These are phyloP conservation scores for Saturnispora sekii DNA, from an alignment of 805 yeast species.

Conservation along the genomic window DNA sequence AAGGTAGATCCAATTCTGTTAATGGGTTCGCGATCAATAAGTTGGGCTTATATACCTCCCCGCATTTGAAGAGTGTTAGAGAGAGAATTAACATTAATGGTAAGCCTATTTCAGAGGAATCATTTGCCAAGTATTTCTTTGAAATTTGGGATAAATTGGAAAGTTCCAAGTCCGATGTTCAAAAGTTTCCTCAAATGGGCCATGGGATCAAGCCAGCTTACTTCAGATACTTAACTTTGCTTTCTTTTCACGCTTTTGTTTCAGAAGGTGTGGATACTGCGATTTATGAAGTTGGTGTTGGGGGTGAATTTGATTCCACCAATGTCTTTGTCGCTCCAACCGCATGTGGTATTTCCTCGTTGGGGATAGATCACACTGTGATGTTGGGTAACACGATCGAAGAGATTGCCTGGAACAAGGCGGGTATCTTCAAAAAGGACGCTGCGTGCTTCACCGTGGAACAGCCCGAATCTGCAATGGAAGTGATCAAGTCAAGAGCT, in stretches of 20 bases:
- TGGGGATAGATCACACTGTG: slow-evolving; percentile 87
- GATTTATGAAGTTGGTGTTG: slow-evolving; percentile 95
- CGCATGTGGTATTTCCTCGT: slow-evolving; percentile 73
- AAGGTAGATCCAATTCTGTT: slow-evolving; percentile 4
- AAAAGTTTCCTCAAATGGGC: slow-evolving; percentile 63
- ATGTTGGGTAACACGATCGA: slow-evolving; percentile 81
- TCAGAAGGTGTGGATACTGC: slow-evolving; percentile 90
- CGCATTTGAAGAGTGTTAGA: slow-evolving; percentile 86
- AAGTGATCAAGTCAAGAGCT: slow-evolving; percentile 57
- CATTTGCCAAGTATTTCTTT: slow-evolving; percentile 82
- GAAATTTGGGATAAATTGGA: slow-evolving; percentile 81
- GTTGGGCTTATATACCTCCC: slow-evolving; percentile 92
- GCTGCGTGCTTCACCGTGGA: slow-evolving; percentile 60
- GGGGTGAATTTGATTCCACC: slow-evolving; percentile 97
- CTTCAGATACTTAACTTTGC: slow-evolving; percentile 79
- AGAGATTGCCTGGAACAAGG: slow-evolving; percentile 92
- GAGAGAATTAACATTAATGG: slow-evolving; percentile 89
- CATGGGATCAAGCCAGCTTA: slow-evolving; percentile 79
- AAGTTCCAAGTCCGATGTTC: slow-evolving; percentile 42
- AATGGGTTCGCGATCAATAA: slow-evolving; percentile 33
- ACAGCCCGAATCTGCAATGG: slow-evolving; percentile 43
- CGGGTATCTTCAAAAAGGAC: slow-evolving; percentile 75
- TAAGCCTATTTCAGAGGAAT: slow-evolving; percentile 66
- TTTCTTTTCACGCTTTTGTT: slow-evolving; percentile 85
- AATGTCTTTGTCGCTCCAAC: slow-evolving; percentile 73